Evolutionary conservation across 306 rosid species (phyloP).

Genomic region (Prunus padus): DNA sequence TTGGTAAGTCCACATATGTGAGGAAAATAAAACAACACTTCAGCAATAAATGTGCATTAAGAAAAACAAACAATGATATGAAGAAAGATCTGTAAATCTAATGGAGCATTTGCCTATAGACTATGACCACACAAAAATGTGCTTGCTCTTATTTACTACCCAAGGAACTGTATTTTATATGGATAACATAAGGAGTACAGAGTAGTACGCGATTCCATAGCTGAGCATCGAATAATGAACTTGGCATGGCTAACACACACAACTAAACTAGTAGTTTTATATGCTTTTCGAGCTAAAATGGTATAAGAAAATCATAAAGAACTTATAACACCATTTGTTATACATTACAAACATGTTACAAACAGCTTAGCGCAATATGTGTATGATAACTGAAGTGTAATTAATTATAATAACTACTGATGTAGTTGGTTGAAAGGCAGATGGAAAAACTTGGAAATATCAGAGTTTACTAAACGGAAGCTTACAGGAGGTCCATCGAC

Average conservation of each 20-base stretch:
- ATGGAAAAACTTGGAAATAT: background rate
- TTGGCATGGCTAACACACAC: no score
- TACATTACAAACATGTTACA: background rate
- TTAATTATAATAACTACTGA: slow-evolving; percentile 8
- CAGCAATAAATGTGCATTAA: background rate
- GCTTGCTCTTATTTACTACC: no score
- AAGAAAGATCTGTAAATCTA: background rate
- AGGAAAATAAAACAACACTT: background rate
- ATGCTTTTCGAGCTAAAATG: background rate
- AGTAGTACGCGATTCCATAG: no score
- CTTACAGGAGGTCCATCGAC: slow-evolving; percentile 79
- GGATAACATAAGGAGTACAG: no score
- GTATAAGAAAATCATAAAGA: background rate
- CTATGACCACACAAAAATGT: background rate
- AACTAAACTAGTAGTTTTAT: no score
- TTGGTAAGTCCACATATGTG: background rate
- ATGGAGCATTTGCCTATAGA: background rate
- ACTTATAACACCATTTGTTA: background rate
- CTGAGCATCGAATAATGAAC: no score
- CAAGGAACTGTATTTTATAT: no score
- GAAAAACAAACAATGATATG: background rate
- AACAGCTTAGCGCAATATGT: background rate
- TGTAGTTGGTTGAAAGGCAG: slow-evolving; percentile 4
- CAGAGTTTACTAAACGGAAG: slow-evolving; percentile 1
- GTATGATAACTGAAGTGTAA: background rate